phyloP scores from a whole-genome alignment of 352 stramenopile species.

The Pythium aphanidermatum region DNA sequence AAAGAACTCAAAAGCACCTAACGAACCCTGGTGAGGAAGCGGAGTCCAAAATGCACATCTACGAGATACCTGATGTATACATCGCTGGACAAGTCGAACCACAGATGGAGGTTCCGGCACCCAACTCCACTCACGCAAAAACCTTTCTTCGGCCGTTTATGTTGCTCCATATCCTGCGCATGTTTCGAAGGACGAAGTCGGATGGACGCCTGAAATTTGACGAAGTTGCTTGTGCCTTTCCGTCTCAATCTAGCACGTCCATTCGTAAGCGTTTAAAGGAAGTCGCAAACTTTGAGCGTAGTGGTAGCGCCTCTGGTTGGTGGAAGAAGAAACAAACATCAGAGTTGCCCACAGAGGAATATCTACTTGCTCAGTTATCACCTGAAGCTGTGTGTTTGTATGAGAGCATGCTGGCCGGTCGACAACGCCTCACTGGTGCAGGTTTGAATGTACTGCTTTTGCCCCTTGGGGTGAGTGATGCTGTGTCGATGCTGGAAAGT shows the following conservation, averaged over 20 bases:
- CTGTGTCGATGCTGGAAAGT: conserved; percentile 64
- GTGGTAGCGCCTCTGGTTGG: conserved; percentile 72
- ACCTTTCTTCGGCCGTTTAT: conserved; percentile 82
- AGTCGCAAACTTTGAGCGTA: conserved; percentile 73
- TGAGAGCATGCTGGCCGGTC: conserved; percentile 77
- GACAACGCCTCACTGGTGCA: conserved; percentile 59
- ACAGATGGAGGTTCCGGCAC: conserved; percentile 68
- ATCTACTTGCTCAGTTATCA: conserved; percentile 62
- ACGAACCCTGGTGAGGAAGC: conserved; percentile 4
- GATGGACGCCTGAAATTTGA: conserved; percentile 75
- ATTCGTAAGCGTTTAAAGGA: conserved; percentile 83
- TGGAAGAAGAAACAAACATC: conserved; percentile 71
- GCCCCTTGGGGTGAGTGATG: conserved; percentile 54
- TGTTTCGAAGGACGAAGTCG: conserved; percentile 79
- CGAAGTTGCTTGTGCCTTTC: conserved; percentile 69
- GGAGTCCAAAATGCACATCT: conserved; percentile 60
- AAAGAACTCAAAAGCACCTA: conserved; percentile 54
- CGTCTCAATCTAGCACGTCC: conserved; percentile 69
- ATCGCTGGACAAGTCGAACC: conserved; percentile 69
- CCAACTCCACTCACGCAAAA: conserved; percentile 69
- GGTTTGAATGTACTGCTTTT: conserved; percentile 74
- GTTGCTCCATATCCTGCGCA: conserved; percentile 73
- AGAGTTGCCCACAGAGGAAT: conserved; percentile 61
- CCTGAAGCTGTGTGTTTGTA: conserved; percentile 76
- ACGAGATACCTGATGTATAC: conserved; percentile 66